These are phyloP conservation scores for Aphanocladium album DNA, from an alignment of 2,329 filamentous ascomycete species.

Conservation along the genomic window DNA sequence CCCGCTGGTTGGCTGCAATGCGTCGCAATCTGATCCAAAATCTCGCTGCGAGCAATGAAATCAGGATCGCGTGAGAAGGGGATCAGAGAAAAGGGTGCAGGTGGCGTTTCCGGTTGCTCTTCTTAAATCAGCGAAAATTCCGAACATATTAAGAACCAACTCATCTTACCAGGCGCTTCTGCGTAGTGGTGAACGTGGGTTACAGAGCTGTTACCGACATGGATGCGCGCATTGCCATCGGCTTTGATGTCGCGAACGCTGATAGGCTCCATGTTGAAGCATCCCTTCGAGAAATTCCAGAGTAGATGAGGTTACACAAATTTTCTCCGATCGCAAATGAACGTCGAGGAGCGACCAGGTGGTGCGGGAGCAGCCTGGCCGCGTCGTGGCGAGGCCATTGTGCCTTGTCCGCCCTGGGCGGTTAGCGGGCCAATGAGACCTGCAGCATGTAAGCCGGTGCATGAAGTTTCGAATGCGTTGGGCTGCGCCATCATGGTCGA, in stretches of 20 bases:
- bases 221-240: neutral
- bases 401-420: neutral
- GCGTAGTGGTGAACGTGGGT: neutral
- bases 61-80: constrained; percentile 27
- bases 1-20: constrained; percentile 16
- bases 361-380: no score
- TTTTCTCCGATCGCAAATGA: neutral
- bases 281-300: neutral
- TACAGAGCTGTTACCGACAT: neutral
- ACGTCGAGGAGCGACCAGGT: no score
- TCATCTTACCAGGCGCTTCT: neutral
- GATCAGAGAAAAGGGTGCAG: neutral
- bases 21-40: constrained; percentile 21
- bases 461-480: neutral
- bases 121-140: constrained; percentile 6
- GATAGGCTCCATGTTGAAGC: neutral
- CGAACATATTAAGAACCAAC: no score
- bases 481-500: neutral
- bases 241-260: constrained; percentile 1
- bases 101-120: neutral
- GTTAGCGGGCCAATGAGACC: constrained; percentile 3
- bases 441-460: neutral
- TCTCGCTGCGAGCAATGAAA: constrained; percentile 25
- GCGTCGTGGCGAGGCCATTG: neutral
- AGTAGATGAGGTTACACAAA: neutral